phyloP scores from a whole-genome alignment of 768 basidiomycete species.

The Lentinus tigrinus region DNA sequence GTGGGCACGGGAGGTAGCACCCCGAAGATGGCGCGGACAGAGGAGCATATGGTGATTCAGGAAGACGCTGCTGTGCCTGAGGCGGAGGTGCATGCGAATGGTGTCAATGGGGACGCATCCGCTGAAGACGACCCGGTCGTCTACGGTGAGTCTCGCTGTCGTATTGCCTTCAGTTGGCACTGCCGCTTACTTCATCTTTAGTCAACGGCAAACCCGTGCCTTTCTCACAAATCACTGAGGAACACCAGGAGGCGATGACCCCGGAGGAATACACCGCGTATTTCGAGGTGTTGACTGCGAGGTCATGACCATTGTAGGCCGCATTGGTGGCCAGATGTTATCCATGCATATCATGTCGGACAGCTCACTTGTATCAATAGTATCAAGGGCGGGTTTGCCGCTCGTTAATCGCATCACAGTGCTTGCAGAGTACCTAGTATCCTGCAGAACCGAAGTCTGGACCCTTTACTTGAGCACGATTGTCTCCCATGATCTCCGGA shows the following conservation, averaged over 20 bases:
- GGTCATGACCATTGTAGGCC: not conserved
- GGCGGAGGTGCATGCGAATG: constrained; percentile 6
- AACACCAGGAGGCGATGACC: constrained; percentile 90
- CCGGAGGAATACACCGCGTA: constrained; percentile 88
- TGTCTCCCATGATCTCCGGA: too few relatives aligned
- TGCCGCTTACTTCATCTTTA: constrained; percentile 28
- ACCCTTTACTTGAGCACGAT: too few relatives aligned
- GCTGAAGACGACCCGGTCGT: constrained; percentile 58
- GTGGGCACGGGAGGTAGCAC: constrained; percentile 21
- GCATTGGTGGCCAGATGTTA: not conserved
- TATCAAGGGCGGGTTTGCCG: not conserved
- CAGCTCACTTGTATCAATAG: not conserved
- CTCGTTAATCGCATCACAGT: too few relatives aligned
- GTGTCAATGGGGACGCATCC: constrained; percentile 5
- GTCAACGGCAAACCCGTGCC: constrained; percentile 75
- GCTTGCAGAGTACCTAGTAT: too few relatives aligned
- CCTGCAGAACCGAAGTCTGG: too few relatives aligned
- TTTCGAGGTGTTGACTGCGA: constrained; percentile 53
- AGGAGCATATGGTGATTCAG: constrained; percentile 26
- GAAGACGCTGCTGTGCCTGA: not conserved
- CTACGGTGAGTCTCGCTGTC: constrained; percentile 47
- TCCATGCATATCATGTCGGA: too few relatives aligned
- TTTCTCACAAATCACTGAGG: constrained; percentile 84
- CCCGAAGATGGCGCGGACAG: constrained; percentile 18
- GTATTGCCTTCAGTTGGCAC: constrained; percentile 7